Base-by-base conservation (phyloP, 139 green algal species). In the Chlamydomonas asymmetrica region DNA sequence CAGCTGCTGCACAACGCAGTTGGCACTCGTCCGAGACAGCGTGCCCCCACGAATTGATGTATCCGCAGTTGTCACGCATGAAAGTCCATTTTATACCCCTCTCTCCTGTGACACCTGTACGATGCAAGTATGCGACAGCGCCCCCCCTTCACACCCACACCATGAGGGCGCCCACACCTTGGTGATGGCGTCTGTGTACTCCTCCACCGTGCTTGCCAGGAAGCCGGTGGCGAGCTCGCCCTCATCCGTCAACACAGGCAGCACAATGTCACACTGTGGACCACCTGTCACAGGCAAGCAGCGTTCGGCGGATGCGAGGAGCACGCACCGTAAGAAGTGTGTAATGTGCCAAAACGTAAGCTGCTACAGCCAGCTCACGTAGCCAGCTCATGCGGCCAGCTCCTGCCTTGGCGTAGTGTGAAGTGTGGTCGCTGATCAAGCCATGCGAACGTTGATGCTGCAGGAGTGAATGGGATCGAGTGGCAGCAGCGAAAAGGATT, bases 101-200 rank as follows among this genome's bases (percentile, higher is more conserved):
- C 35, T 70, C 31, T 52, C 34, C 56, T 20, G 31, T 70, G 16
- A 34, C 57, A 73, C 48, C 48, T 80, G n/a, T 8, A 54, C n/a
- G n/a, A n/a, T n/a, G n/a, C n/a, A n/a, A n/a, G n/a, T n/a, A n/a
- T n/a, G n/a, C n/a, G n/a, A n/a, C n/a, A n/a, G n/a, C n/a, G n/a
- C n/a, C n/a, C n/a, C n/a, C n/a, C n/a, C n/a, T n/a, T n/a, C n/a
- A n/a, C n/a, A n/a, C n/a, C n/a, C n/a, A n/a, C n/a, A n/a, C n/a
- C n/a, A n/a, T n/a, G n/a, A n/a, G 49, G 49, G 2, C 37, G n/a
- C 25, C 18, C 74, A 31, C 71, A 87, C 61, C 67, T 41, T 50
- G 29, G 32, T 76, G 39, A 95, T 92, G n/a, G 91, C 93, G 25
- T 85, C 71, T 23, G 88, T 82, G 76, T 94, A 97, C 80, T 94